Percentiles rank a stretch among this genome's conserved stretches.
These are phyloP conservation scores for Medicago truncatula DNA, from an alignment of 306 rosid genomes.

Conservation along the genomic window DNA sequence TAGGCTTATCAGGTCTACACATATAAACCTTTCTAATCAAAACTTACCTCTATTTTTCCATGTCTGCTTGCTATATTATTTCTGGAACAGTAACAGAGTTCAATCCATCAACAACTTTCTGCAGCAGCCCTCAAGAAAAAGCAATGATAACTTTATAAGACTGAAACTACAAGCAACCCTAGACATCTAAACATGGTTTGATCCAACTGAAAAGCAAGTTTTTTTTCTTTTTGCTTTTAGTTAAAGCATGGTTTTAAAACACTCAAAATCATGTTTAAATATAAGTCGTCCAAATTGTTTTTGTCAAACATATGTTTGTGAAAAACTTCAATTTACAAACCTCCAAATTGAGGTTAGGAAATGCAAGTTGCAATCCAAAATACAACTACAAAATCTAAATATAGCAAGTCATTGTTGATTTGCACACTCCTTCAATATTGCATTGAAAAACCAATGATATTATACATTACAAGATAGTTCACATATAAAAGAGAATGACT, in stretches of 20 bases:
- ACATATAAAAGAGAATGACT: background rate
- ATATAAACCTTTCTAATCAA: slow-evolving; percentile 16
- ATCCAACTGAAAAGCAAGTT: background rate
- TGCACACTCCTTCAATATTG: slow-evolving; percentile 26
- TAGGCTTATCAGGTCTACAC: background rate
- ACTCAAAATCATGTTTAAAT: background rate
- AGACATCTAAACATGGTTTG: slow-evolving; percentile 42
- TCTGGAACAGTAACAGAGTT: background rate
- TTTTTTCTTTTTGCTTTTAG: background rate
- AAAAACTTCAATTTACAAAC: too few species aligned
- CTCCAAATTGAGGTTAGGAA: too few species aligned
- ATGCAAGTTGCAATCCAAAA: background rate
- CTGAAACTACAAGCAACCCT: slow-evolving; percentile 62
- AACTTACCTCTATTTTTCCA: background rate
- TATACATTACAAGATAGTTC: slow-evolving; percentile 35
- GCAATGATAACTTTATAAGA: slow-evolving; percentile 8
- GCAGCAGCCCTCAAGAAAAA: slow-evolving; percentile 2
- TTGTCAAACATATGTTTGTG: background rate
- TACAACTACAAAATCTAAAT: background rate
- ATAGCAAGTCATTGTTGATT: slow-evolving; percentile 17
- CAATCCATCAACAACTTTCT: slow-evolving; percentile 22
- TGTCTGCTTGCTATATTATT: too few species aligned
- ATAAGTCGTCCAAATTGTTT: background rate
- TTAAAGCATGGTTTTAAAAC: background rate
- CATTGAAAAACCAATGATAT: slow-evolving; percentile 36